A percentile compares a stretch with the other conserved stretches of the same genome.
Evolutionary conservation across 805 yeast species (phyloP).

Genomic region (Saccharomycopsis sp.): DNA sequence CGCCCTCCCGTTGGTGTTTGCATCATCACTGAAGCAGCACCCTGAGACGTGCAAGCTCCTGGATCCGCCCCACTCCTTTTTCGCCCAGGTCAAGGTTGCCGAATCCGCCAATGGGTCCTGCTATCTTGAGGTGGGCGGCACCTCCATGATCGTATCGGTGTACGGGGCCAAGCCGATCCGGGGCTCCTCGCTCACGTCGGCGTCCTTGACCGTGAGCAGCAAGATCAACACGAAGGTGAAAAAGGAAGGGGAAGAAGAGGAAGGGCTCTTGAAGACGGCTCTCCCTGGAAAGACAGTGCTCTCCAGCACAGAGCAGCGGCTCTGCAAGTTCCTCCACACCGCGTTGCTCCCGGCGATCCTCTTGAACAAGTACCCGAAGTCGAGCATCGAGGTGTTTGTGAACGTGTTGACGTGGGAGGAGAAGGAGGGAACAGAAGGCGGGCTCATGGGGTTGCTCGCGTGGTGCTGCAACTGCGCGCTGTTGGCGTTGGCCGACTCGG

Average conservation of each 20-base stretch:
- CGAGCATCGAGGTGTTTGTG: conserved; percentile 72
- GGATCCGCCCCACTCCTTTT: no score
- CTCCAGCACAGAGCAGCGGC: conserved; percentile 36
- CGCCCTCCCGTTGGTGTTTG: conserved; percentile 44
- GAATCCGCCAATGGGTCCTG: conserved; percentile 78
- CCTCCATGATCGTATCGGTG: conserved; percentile 51
- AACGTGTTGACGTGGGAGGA: conserved; percentile 43
- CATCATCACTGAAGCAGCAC: conserved; percentile 22
- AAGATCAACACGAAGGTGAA: conserved; percentile 31
- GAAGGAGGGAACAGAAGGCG: conserved; percentile 23
- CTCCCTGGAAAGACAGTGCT: conserved; percentile 29
- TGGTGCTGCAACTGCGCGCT: conserved; percentile 57
- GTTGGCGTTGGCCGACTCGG: conserved; percentile 76
- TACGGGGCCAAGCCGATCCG: conserved; percentile 86
- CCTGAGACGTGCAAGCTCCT: conserved; percentile 16
- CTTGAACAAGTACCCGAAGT: conserved; percentile 76
- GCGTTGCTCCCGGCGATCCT: conserved; percentile 45
- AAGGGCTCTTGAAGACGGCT: conserved; percentile 17
- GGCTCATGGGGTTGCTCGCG: conserved; percentile 34
- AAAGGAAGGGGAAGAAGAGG: conserved; percentile 1
- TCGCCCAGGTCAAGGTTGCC: conserved; percentile 54
- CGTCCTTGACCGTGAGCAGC: conserved; percentile 54
- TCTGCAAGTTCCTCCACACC: conserved; percentile 40
- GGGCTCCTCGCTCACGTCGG: conserved; percentile 59
- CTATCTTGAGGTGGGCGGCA: conserved; percentile 55